Base-by-base conservation (phyloP, 2,329 filamentous ascomycete genomes). In the Neopestalotiopsis sp. region DNA sequence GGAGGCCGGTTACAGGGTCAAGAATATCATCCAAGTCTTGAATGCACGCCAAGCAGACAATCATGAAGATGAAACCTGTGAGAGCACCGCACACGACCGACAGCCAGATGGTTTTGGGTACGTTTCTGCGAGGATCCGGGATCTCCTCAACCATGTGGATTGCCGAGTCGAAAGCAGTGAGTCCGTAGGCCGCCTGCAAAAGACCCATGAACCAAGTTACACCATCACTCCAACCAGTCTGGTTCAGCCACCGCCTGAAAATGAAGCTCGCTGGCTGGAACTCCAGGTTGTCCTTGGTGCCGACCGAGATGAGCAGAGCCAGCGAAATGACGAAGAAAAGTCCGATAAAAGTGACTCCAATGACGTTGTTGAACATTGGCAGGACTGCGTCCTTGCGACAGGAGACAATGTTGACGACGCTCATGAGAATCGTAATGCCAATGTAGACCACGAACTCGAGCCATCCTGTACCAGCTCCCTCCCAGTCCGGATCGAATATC, bases 91-190 rank as follows among this genome's bases (percentile, higher is more conserved):
- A 80, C 0, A 83, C 69, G 0, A 89, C 84, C 0, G 86, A 84
- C 20, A 88, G 80, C 79, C 83, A 88, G 70, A 89, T 87, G 3
- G 85, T 82, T 17, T 79, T 79, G 0, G 87, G 87, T 0, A 83
- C 84, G 67, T 86, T 87, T 45, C 78, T 83, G 38, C 85, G 78
- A 1, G 87, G 86, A 4, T 80, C 77, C 1, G 86, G 86, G 1
- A 89, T 86, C 72, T 89, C 86, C 71, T 89, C 87, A 2, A 87
- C 84, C 80, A 89, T 84, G 74, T 89, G 87, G 49, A 89, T 87
- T 42, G 87, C 86, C 0, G 86, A 85, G 72, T 89, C 87, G 70
- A 89, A 89, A 1, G 86, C 87, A 0, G 85, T 88, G 17, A 88
- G 76, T 1, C 85, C 87, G 67, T 89, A 89, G 0, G 87, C 87